Base-by-base conservation (phyloP, 768 basidiomycete genomes). In the Zangia roseola region DNA sequence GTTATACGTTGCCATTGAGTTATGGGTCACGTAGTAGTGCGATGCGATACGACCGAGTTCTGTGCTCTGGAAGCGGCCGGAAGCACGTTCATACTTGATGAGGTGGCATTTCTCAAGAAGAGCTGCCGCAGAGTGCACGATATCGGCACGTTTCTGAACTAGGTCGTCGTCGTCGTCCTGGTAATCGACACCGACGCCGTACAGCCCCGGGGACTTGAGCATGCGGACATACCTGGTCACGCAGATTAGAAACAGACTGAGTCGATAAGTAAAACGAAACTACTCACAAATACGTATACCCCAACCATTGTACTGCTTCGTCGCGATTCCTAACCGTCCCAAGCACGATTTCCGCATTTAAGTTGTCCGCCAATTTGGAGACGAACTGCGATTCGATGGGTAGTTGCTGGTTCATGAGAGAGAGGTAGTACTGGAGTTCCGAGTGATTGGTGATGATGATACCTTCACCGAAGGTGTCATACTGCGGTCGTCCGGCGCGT, bases 391-490 rank as follows among this genome's bases (percentile, higher is more conserved):
- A 84, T 72, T 97, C 94, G 65, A 97, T 97, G 2, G 94, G 94
- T 19, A 97, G 79, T 68, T 97, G 94, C 72, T 94, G 92, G 60
- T 97, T 97, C 73, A 94, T 73, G 74, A 97, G 73, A 60, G 86
- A 89, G 40, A 97, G 77, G 65, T 97, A 97, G 67, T 95, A 97
- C 70, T 97, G 94, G 39, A 97, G 76, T 68, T 97, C 94, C 2
- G 86, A 81, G 62, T 95, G 93, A 65, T 94, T 97, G 35, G 97
- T 99, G 71, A 98, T 98, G 69, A 97, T 94, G 64, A 94, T 87
- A 43, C 94, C 94, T 71, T 97, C 94, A 34, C 94, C 94, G 61
- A 80, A 94, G 2, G 92, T 97, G 66, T 99, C 95, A 70, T 87
- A 97, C 67, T 98, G 94, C 13, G 95, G 97, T 44, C 95, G 83